Evolutionary conservation across 495 filamentous ascomycete species (phyloP).

Genomic region (Podospora tetraspora): DNA sequence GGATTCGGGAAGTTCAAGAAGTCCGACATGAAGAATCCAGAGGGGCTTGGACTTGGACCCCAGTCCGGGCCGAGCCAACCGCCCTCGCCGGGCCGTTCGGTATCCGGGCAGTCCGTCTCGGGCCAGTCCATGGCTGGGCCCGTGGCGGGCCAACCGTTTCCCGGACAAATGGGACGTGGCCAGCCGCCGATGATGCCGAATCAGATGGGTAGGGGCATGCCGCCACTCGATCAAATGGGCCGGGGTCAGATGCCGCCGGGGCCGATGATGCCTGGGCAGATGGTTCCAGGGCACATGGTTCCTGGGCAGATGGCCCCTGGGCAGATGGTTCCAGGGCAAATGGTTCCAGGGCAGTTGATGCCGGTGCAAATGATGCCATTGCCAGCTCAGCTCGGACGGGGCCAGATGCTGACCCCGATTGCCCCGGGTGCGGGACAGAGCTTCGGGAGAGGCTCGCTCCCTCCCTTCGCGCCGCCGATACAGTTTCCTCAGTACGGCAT

Average conservation of each 20-base stretch:
- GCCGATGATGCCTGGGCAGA: neutral
- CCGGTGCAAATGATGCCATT: neutral
- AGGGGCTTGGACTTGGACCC: neutral
- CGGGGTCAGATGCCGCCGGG: neutral
- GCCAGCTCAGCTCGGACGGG: conserved; percentile 2
- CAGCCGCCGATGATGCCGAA: neutral
- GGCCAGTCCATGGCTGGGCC: neutral
- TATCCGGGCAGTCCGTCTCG: neutral
- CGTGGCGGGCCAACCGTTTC: neutral
- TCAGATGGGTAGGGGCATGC: neutral
- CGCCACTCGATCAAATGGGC: neutral
- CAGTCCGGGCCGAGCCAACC: neutral
- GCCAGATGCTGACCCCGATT: neutral
- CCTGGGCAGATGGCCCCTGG: conserved; percentile 6
- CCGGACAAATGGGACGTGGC: conserved; percentile 2
- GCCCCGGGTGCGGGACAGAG: neutral
- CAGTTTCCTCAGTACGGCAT: conserved; percentile 22
- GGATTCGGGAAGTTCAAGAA: conserved; percentile 25
- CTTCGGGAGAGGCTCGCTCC: conserved; percentile 11
- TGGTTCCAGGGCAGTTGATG: neutral
- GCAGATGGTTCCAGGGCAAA: neutral
- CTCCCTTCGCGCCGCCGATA: conserved; percentile 10
- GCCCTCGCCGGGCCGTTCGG: neutral
- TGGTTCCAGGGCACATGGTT: neutral
- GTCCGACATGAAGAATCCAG: conserved; percentile 7